Conservation (phyloP, 768 basidiomycete species). For the Tulasnella sp. region DNA sequence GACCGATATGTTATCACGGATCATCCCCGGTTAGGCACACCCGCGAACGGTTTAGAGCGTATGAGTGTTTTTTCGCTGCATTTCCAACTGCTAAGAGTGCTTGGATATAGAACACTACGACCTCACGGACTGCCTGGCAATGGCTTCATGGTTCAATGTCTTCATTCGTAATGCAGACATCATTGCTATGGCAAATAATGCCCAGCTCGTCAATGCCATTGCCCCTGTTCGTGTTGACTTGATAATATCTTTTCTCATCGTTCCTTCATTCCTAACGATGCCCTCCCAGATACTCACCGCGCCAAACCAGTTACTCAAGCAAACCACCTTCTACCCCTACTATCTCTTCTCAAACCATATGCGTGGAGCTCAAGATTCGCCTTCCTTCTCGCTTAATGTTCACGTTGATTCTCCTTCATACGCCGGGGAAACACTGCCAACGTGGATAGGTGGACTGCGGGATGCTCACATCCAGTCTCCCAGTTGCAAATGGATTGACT, state of each 20-base stretch:
- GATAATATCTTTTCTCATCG: constrained; percentile 27
- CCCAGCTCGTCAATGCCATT: constrained; percentile 59
- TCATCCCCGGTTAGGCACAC: background rate
- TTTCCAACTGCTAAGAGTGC: too few relatives aligned
- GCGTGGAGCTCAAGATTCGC: constrained; percentile 52
- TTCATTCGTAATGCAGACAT: constrained; percentile 63
- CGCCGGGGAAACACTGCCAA: constrained; percentile 55
- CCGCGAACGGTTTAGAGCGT: constrained; percentile 22
- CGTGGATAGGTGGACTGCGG: constrained; percentile 53
- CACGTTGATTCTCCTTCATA: constrained; percentile 45
- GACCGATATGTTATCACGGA: background rate
- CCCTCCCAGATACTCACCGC: constrained; percentile 53
- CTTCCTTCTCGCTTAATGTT: constrained; percentile 43
- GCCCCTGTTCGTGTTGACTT: constrained; percentile 46
- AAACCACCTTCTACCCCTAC: constrained; percentile 59
- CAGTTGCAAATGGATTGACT: constrained; percentile 54
- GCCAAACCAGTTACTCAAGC: constrained; percentile 49
- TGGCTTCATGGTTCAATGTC: constrained; percentile 64
- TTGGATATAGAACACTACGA: constrained; percentile 52
- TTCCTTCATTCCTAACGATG: background rate
- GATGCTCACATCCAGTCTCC: constrained; percentile 38
- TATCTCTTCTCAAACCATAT: constrained; percentile 61
- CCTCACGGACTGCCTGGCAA: constrained; percentile 58
- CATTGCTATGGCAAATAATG: constrained; percentile 63
- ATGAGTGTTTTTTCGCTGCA: background rate